These are phyloP conservation scores for Lobosporangium transversale DNA, from an alignment of 192 early-diverging fungal species.

Conservation along the genomic window DNA sequence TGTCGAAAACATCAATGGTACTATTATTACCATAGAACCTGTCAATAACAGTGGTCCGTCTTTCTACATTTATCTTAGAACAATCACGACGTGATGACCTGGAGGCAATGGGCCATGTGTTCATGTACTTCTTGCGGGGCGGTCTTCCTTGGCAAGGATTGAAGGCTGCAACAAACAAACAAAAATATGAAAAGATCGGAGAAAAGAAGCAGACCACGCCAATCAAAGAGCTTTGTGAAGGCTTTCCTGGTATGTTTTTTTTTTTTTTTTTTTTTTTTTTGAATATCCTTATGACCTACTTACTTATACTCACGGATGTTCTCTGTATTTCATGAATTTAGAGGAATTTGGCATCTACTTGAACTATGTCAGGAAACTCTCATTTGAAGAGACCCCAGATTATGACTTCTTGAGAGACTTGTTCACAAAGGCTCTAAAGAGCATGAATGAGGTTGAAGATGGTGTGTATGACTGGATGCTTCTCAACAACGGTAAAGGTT, in stretches of 20 bases:
- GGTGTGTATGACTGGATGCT: slow-evolving; percentile 95
- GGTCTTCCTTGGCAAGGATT: slow-evolving; percentile 97
- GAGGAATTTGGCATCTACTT: slow-evolving; percentile 93
- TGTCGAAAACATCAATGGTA: too few species aligned
- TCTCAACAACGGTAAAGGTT: slow-evolving; percentile 66
- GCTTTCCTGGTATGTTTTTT: slow-evolving; percentile 74
- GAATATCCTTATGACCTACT: too few species aligned
- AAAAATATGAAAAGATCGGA: slow-evolving; percentile 99
- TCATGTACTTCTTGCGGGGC: slow-evolving; percentile 97
- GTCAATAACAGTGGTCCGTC: not conserved
- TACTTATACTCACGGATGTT: too few species aligned
- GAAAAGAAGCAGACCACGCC: slow-evolving; percentile 95
- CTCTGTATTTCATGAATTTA: slow-evolving; percentile 11
- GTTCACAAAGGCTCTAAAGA: slow-evolving; percentile 80
- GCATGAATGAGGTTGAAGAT: slow-evolving; percentile 83
- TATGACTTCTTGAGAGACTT: slow-evolving; percentile 92
- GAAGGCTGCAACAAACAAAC: slow-evolving; percentile 97
- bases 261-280: not conserved
- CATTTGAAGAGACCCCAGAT: slow-evolving; percentile 97
- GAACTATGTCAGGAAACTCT: slow-evolving; percentile 88
- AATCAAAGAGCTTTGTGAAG: slow-evolving; percentile 90
- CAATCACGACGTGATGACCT: slow-evolving; percentile 98
- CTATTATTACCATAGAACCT: not conserved
- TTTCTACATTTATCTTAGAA: slow-evolving; percentile 63
- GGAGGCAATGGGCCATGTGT: slow-evolving; percentile 97